Percentiles rank a stretch among this genome's conserved stretches.
Conservation (phyloP, 2,329 filamentous ascomycete species). For the Cytospora paraplurivora region DNA sequence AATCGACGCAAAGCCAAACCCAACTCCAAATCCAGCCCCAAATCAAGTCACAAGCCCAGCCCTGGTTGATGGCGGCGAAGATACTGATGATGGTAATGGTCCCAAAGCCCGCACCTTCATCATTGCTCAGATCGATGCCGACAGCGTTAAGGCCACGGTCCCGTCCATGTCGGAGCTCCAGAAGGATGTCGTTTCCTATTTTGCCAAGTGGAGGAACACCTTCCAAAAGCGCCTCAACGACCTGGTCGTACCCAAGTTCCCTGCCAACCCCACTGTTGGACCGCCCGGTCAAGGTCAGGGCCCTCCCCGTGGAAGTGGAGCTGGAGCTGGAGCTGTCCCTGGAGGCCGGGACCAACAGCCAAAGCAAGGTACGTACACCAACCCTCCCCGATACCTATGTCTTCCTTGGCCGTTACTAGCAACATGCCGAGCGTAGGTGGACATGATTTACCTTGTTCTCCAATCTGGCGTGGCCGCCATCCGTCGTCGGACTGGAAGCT, state of each 20-base stretch:
- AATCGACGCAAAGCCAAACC: not conserved
- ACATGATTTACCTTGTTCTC: too few relatives aligned
- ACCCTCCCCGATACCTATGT: not conserved
- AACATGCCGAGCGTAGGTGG: too few relatives aligned
- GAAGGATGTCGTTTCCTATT: constrained; percentile 68
- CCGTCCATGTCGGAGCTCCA: constrained; percentile 60
- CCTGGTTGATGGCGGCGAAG: constrained; percentile 5
- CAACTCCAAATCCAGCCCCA: constrained; percentile 1
- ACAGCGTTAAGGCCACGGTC: constrained; percentile 34
- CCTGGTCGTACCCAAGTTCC: constrained; percentile 56
- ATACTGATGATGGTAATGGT: constrained; percentile 18
- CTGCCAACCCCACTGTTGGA: constrained; percentile 24
- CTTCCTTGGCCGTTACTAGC: too few relatives aligned
- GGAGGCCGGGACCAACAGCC: constrained; percentile 18
- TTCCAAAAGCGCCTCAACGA: constrained; percentile 73
- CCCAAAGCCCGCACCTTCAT: constrained; percentile 16
- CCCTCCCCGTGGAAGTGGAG: constrained; percentile 35
- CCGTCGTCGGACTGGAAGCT: constrained; percentile 16
- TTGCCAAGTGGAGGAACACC: constrained; percentile 76
- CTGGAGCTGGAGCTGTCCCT: constrained; percentile 8
- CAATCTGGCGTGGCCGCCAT: too few relatives aligned
- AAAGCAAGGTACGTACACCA: constrained; percentile 21
- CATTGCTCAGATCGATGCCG: constrained; percentile 22
- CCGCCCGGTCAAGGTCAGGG: constrained; percentile 34
- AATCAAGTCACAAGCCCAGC: constrained; percentile 9